A percentile compares a stretch with the other conserved stretches of the same genome.
phyloP scores from a whole-genome alignment of 2,329 filamentous ascomycete species.

The Stachybotrys chartarum region DNA sequence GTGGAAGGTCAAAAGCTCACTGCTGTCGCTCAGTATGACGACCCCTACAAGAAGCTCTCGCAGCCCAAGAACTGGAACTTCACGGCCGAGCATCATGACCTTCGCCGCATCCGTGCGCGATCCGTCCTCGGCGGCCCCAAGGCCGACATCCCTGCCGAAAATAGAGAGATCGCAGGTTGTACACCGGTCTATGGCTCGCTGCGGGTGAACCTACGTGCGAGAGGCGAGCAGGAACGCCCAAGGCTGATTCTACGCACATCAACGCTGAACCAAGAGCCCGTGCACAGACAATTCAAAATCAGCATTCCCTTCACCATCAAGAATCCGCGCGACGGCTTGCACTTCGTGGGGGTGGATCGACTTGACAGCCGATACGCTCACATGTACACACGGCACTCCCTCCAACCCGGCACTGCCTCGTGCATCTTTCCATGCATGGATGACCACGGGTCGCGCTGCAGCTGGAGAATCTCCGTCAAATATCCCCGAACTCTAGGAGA shows the following conservation, averaged over 20 bases:
- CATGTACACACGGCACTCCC: constrained; percentile 77
- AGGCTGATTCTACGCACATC: constrained; percentile 39
- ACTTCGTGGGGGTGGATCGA: constrained; percentile 81
- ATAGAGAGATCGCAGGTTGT: constrained; percentile 48
- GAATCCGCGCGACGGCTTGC: constrained; percentile 75
- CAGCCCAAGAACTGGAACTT: constrained; percentile 55
- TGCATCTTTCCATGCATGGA: constrained; percentile 93
- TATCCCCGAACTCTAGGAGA: constrained; percentile 84
- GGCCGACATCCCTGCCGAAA: constrained; percentile 46
- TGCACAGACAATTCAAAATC: constrained; percentile 37
- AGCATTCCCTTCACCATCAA: constrained; percentile 71
- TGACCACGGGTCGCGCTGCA: constrained; percentile 70
- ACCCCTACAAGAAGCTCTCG: constrained; percentile 61
- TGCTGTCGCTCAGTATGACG: constrained; percentile 39
- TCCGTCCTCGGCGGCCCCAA: constrained; percentile 43
- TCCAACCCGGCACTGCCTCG: constrained; percentile 70
- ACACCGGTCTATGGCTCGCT: constrained; percentile 49
- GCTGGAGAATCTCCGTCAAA: constrained; percentile 83
- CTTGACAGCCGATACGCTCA: constrained; percentile 82
- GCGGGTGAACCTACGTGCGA: constrained; percentile 34
- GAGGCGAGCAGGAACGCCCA: constrained; percentile 30
- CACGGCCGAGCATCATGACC: constrained; percentile 67
- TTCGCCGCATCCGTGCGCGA: constrained; percentile 61
- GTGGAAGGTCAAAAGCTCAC: constrained; percentile 29
- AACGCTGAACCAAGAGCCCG: constrained; percentile 19